Evolutionary conservation across 495 filamentous ascomycete genomes (phyloP).

Genomic region (Lineolata rhizophorae): DNA sequence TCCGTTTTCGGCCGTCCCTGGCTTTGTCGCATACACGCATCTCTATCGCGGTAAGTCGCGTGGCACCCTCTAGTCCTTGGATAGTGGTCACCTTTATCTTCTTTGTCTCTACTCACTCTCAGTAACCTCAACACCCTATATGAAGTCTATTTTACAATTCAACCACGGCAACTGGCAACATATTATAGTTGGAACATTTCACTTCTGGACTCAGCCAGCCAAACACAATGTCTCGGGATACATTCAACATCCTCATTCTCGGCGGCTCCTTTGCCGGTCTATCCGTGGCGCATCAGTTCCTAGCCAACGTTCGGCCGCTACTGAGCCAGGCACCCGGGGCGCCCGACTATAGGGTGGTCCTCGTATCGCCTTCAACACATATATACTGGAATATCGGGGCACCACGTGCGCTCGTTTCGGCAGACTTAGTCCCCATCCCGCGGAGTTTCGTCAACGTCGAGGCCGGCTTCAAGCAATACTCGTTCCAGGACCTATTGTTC

Average conservation of each 20-base stretch:
- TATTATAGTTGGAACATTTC: too few species aligned
- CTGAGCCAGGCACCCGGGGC: slow-evolving; percentile 3
- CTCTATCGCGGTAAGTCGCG: too few species aligned
- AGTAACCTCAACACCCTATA: too few species aligned
- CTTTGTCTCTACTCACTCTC: too few species aligned
- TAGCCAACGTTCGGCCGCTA: slow-evolving; percentile 4
- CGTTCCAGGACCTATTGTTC: slow-evolving; percentile 5
- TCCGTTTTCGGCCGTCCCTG: too few species aligned
- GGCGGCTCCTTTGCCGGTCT: slow-evolving; percentile 9
- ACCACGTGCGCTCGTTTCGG: slow-evolving; percentile 7
- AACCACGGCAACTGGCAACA: too few species aligned
- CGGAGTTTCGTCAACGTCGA: slow-evolving; percentile 6
- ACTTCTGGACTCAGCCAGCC: too few species aligned
- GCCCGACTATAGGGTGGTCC: slow-evolving; percentile 6
- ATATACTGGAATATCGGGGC: slow-evolving; percentile 11
- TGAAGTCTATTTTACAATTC: too few species aligned
- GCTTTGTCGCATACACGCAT: too few species aligned
- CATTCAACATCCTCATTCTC: slow-evolving; percentile 8
- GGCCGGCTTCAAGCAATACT: slow-evolving; percentile 4
- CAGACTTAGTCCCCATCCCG: slow-evolving; percentile 2
- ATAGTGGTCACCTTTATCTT: too few species aligned
- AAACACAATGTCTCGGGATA: slow-evolving; percentile 5
- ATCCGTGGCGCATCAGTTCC: slow-evolving; percentile 8
- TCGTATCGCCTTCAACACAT: slow-evolving; percentile 9
- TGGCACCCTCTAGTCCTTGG: too few species aligned